Base-by-base conservation (phyloP, 164 flowering plant species). In the Vitis rotundifolia region DNA sequence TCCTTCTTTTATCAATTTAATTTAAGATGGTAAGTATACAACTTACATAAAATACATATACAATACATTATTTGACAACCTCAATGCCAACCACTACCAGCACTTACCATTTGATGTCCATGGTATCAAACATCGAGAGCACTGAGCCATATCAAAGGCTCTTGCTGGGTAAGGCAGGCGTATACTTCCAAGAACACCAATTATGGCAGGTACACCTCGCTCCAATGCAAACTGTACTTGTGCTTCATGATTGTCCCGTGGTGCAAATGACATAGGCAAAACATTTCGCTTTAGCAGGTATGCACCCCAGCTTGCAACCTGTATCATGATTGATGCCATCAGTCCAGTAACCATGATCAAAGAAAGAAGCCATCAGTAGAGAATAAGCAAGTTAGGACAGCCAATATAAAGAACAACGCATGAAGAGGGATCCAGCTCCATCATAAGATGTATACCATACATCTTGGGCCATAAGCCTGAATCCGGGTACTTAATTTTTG, bases 221-320 rank as follows among this genome's bases (percentile, higher is more conserved):
- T 94, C 98, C 78, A 94, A 72, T 62, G 98, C 96, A 84, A 93
- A 93, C 69, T 93, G 98, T 56, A 91, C 93, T 72, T 93, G 98
- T 18, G 98, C 97, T 82, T 89, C 96, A 75, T 93, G 98, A 79
- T 87, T 89, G 75, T 93, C 98, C 65, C 91, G 76, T 66, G 98
- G 98, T 53, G 98, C 97, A 84, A 93, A 93, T 44, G 98, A 93
- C 93, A 93, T 91, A 15, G 97, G 77, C 74, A 91, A 75, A 16
- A 94, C 93, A 80, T 94, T 94, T 79, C 96, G 86, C 75, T 89
- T 90, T 79, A 91, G 67, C 79, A 91, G 63, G 74, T 91, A 94
- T 12, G 98, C 98, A 68, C 97, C 97, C 98, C 96, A 94, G 78
- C 97, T 91, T 60, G 97, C 98, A 69, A 94, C 98, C 98, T 94